A percentile compares a stretch with the other conserved stretches of the same genome.
Conservation (phyloP, 352 stramenopile species). For the Phytophthora syringae region DNA sequence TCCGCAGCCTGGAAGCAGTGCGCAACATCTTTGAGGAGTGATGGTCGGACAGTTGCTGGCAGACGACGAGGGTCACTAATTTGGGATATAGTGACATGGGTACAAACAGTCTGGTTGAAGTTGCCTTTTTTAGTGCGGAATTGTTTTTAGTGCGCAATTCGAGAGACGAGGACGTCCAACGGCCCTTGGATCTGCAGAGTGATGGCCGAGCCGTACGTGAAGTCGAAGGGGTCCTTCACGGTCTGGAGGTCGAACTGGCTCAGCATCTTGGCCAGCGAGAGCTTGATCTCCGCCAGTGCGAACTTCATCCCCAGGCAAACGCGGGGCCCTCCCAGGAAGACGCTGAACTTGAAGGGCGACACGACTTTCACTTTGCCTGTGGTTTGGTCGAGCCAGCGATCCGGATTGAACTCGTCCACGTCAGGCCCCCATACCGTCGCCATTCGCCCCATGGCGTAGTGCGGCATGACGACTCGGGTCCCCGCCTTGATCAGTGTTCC, state of each 20-base stretch:
- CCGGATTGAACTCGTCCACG: slow-evolving; percentile 63
- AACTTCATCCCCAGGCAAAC: slow-evolving; percentile 78
- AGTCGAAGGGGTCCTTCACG: slow-evolving; percentile 45
- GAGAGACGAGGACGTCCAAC: slow-evolving; percentile 36
- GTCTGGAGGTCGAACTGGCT: slow-evolving; percentile 57
- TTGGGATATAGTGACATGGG: neutral
- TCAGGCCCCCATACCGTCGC: slow-evolving; percentile 69
- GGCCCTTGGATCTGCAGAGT: slow-evolving; percentile 53
- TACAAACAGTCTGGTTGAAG: neutral
- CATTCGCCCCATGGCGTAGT: slow-evolving; percentile 69
- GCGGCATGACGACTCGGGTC: slow-evolving; percentile 60
- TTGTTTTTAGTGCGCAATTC: slow-evolving; percentile 2
- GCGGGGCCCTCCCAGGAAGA: slow-evolving; percentile 69
- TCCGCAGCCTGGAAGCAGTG: slow-evolving; percentile 1
- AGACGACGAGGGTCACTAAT: too few species aligned
- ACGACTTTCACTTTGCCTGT: slow-evolving; percentile 52
- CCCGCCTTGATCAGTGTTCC: slow-evolving; percentile 67
- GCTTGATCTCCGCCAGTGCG: slow-evolving; percentile 70
- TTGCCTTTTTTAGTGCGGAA: neutral
- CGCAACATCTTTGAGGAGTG: slow-evolving; percentile 18
- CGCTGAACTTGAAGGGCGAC: slow-evolving; percentile 69
- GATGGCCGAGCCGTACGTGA: slow-evolving; percentile 52
- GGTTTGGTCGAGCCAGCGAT: slow-evolving; percentile 62
- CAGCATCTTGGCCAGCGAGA: slow-evolving; percentile 58
- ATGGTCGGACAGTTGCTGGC: neutral